Conservation (phyloP, 345 rosid species). For the Toxicodendron radicans region DNA sequence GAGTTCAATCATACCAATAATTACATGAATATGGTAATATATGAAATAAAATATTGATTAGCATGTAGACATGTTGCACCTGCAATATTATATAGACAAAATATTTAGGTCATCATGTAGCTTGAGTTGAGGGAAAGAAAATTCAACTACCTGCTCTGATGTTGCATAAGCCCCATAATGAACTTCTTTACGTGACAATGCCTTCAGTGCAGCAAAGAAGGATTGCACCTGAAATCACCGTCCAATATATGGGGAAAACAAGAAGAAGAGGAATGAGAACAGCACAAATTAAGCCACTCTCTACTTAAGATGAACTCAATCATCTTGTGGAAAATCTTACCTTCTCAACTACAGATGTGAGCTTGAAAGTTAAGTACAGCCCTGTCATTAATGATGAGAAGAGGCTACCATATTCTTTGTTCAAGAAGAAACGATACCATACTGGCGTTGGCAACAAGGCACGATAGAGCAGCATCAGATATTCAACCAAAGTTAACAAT, state of each 20-base stretch:
- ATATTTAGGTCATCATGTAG: slow-evolving; percentile 14
- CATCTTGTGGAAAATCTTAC: slow-evolving; percentile 29
- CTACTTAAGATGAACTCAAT: background rate
- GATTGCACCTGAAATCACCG: slow-evolving; percentile 71
- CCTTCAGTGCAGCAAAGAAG: slow-evolving; percentile 83
- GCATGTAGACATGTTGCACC: background rate
- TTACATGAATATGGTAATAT: background rate
- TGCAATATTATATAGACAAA: background rate
- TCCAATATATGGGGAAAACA: slow-evolving; percentile 11
- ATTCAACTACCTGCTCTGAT: slow-evolving; percentile 75
- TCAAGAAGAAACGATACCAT: slow-evolving; percentile 90
- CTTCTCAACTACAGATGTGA: slow-evolving; percentile 81
- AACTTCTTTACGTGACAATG: slow-evolving; percentile 89
- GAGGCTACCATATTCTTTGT: slow-evolving; percentile 84
- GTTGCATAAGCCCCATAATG: slow-evolving; percentile 99
- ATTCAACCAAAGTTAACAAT: slow-evolving; percentile 73
- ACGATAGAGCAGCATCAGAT: slow-evolving; percentile 68
- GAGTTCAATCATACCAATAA: background rate
- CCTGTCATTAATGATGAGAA: slow-evolving; percentile 84
- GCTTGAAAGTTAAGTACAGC: slow-evolving; percentile 75
- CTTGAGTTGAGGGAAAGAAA: background rate
- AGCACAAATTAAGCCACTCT: background rate
- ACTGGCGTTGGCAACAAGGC: slow-evolving; percentile 80
- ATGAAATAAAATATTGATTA: background rate
- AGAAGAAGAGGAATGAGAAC: background rate